Evolutionary conservation across 169 alveolate genomes (phyloP).

Genomic region (Plasmodium falciparum): DNA sequence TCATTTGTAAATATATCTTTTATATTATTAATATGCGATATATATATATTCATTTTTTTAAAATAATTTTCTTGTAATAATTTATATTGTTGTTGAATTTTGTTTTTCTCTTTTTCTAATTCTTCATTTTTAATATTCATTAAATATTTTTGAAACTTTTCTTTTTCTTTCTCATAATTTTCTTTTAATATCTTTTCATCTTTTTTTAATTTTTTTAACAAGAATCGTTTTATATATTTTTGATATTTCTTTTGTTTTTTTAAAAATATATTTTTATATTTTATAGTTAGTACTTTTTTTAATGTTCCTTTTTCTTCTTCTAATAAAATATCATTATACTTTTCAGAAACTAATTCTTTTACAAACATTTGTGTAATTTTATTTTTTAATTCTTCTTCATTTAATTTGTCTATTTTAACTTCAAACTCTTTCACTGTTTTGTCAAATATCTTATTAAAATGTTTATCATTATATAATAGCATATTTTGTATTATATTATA

Average conservation of each 20-base stretch:
- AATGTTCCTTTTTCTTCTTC: conserved; percentile 61
- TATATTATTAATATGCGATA: conserved; percentile 46
- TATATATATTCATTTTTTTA: conserved; percentile 57
- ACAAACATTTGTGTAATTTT: conserved; percentile 39
- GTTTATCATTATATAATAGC: neutral
- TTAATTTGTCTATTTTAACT: conserved; percentile 9
- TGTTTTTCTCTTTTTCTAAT: conserved; percentile 43
- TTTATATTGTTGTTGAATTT: conserved; percentile 19
- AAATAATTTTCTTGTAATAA: conserved; percentile 39
- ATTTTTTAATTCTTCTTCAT: conserved; percentile 38
- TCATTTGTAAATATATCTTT: conserved; percentile 22
- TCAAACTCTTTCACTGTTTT: conserved; percentile 19
- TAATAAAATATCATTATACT: conserved; percentile 49
- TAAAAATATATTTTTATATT: conserved; percentile 44
- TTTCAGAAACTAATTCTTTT: conserved; percentile 29
- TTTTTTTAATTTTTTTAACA: conserved; percentile 34
- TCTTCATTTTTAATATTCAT: conserved; percentile 30
- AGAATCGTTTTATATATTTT: conserved; percentile 22
- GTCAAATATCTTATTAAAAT: conserved; percentile 14
- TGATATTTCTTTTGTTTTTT: conserved; percentile 41
- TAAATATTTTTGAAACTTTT: conserved; percentile 17
- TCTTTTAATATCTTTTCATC: conserved; percentile 44
- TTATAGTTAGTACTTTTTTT: conserved; percentile 31
- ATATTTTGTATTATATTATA: neutral
- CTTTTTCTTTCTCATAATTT: conserved; percentile 54